Conservation (phyloP, 2,329 filamentous ascomycete genomes). For the Diaporthe aspalathi region DNA sequence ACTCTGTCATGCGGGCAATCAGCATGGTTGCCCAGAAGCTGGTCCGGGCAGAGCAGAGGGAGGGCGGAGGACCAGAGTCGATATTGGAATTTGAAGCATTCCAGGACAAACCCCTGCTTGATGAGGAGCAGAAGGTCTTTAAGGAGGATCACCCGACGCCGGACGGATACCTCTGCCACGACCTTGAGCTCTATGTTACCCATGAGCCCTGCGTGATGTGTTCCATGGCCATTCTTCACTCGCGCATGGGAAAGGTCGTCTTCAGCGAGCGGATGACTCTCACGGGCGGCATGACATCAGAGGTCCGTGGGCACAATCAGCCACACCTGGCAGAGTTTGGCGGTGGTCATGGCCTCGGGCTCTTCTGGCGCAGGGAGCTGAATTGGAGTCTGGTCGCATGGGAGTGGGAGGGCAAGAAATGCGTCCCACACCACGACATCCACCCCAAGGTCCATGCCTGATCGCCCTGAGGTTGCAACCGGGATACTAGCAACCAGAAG, state of each 20-base stretch:
- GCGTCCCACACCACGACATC: constrained; percentile 52
- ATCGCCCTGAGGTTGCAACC: constrained; percentile 31
- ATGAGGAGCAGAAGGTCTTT: constrained; percentile 72
- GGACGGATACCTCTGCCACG: constrained; percentile 93
- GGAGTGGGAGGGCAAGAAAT: constrained; percentile 72
- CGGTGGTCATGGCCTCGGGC: constrained; percentile 71
- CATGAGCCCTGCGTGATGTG: constrained; percentile 98
- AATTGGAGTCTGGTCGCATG: constrained; percentile 89
- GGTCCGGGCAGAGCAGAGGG: constrained; percentile 64
- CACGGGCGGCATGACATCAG: constrained; percentile 86
- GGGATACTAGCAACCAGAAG: constrained; percentile 29
- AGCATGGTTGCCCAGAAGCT: constrained; percentile 82
- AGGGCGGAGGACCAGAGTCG: constrained; percentile 46
- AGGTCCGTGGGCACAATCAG: constrained; percentile 68
- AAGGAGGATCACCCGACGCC: constrained; percentile 72
- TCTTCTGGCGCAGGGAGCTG: constrained; percentile 80
- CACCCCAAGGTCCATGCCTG: constrained; percentile 62
- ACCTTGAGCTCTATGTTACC: constrained; percentile 91
- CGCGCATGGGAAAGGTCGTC: constrained; percentile 86
- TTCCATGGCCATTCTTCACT: constrained; percentile 95
- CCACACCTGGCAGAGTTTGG: constrained; percentile 52
- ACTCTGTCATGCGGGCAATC: constrained; percentile 81
- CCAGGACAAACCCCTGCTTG: constrained; percentile 75
- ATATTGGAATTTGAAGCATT: constrained; percentile 71
- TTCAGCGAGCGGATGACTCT: constrained; percentile 83